Evolutionary conservation across 768 basidiomycete genomes (phyloP), one percentile per base, ranked within the genome.

Genomic region (Pleurotus salmoneostramineus): DNA sequence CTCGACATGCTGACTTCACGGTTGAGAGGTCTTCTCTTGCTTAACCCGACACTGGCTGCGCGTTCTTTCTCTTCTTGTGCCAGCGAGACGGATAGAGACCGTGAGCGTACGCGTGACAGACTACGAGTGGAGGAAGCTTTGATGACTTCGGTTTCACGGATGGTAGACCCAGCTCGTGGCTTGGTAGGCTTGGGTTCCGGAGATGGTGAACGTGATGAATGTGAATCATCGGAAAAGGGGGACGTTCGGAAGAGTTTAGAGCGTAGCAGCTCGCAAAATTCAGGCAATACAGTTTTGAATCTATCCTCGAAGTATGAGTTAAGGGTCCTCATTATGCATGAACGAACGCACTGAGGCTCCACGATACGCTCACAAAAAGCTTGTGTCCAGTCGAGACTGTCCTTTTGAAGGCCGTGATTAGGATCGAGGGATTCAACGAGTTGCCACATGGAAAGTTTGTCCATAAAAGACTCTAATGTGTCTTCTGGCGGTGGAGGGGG

Each of bases 1-100:
- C 88, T 79, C 14, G 84, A 84, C 89, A 91, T 92, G 70, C 87
- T 91, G 61, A 91, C 77, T 66, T 91, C 88, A 34, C 87, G 79
- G 58, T 77, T 84, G n/a, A 90, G 70, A 1, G 80, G 71, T 7
- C 81, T 77, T 60, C 82, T 83, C 64, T 83, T 82, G 1, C 66
- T 66, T n/a, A 70, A 64, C 0, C 68, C 68, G 32, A 67, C 68
- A 33, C 71, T 73, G 3, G 66, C 68, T 3, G 68, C 69, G 6
- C 69, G 74, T 49, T 64, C 73, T 62, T 74, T 65, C 60, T 78
- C 79, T 62, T 90, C 88, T 60, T 85, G 83, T 6, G 85, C 84
- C 4, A 91, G 77, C 0, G 88, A 83, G n/a, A 88, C 68, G 1
- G 89, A 90, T 15, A 91, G 72, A 6, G 85, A 85, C 6, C 83